phyloP scores from a whole-genome alignment of 2,329 filamentous ascomycete genomes.

The Bipolaris victoriae region DNA sequence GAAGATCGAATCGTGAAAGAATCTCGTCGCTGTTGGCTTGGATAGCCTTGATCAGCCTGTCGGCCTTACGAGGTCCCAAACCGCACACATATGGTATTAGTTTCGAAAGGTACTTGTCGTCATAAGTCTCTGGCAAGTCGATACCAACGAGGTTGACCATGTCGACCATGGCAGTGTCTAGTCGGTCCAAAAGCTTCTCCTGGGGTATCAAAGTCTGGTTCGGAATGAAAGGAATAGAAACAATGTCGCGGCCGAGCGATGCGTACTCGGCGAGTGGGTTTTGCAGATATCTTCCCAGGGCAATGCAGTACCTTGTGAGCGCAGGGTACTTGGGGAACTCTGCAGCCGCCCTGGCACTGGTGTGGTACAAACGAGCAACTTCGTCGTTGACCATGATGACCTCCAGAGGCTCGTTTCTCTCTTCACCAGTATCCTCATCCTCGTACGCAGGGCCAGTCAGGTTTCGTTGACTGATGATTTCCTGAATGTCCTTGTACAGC shows the following conservation, averaged over 20 bases:
- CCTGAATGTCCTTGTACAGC: conserved; percentile 79
- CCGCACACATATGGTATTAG: conserved; percentile 90
- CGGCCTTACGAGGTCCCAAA: conserved; percentile 89
- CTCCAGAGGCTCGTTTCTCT: conserved; percentile 79
- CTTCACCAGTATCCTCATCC: conserved; percentile 72
- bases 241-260: conserved; percentile 84
- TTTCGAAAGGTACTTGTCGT: conserved; percentile 80
- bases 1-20: conserved; percentile 81
- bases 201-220: conserved; percentile 87
- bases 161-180: conserved; percentile 97
- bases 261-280: conserved; percentile 97
- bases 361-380: conserved; percentile 94
- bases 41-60: conserved; percentile 83
- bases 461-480: conserved; percentile 76
- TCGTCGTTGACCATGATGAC: conserved; percentile 95
- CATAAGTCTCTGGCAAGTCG: conserved; percentile 89
- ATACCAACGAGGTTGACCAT: conserved; percentile 98
- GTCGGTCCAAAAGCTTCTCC: conserved; percentile 82
- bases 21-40: conserved; percentile 89
- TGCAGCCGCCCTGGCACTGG: conserved; percentile 76
- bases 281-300: conserved; percentile 87
- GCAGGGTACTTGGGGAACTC: conserved; percentile 83
- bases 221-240: conserved; percentile 85
- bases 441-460: conserved; percentile 83
- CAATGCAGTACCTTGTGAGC: conserved; percentile 87